Evolutionary conservation across 2,329 filamentous ascomycete genomes (phyloP), one percentile per base, ranked within the genome.

Genomic region (Phialophora chinensis): DNA sequence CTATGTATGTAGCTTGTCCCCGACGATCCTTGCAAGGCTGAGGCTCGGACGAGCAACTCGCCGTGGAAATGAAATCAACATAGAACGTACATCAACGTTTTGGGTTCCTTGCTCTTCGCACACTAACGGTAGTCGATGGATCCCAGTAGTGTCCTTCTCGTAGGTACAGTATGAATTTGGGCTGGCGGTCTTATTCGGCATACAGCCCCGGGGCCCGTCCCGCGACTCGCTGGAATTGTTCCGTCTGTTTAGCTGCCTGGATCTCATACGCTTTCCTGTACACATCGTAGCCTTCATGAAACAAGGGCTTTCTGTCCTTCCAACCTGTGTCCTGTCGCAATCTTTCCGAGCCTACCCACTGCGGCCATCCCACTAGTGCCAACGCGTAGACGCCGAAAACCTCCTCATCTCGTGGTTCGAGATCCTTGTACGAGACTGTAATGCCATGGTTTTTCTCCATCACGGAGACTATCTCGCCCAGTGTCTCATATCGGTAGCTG

Each of bases 401-500:
- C 8, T 66, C 20, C 71, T 58, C 72, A 5, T 66, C 66, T 0
- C 59, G 31, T 1, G 71, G 63, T 1, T 42, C 44, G 14, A 75
- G 60, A 31, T 75, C 79, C 20, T 68, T 69, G 0, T 75, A 73
- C 0, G 77, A 78, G 1, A 68, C 73, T 1, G 63, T 35, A 44
- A 83, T 76, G 0, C 73, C 74, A 65, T 84, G 84, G 66, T 82
- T 80, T 10, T 68, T 66, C 3, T 75, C 77, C 17, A 84, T 66
- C 0, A 80, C 80, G 3, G 67, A 59, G 3, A 75, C 74, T 3
- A 85, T 72, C 52, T 82, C 77, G 0, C 71, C 69, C 0, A 80
- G 69, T 0, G 81, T 84, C 73, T 84, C 82, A 69, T 83, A 84
- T 4, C 74, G 70, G 27, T 75, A 66, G 0, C 75, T 76, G 1